These are phyloP conservation scores for Skeletonema grethae DNA, from an alignment of 108 stramenopile genomes.

Conservation along the genomic window DNA sequence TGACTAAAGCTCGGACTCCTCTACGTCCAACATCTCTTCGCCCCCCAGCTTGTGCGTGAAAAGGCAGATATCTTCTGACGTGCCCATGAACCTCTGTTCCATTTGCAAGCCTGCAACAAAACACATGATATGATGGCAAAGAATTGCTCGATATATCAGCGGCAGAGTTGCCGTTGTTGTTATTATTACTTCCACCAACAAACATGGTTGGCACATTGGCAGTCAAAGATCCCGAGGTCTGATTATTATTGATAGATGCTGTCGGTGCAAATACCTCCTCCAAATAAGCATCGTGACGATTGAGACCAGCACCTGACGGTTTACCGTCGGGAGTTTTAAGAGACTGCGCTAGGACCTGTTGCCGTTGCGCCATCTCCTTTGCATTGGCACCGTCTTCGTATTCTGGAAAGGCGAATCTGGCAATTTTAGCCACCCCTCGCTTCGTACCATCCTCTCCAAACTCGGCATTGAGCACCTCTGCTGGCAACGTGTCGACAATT, in stretches of 20 bases:
- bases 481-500: conserved; percentile 10
- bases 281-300: conserved; percentile 36
- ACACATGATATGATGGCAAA: conserved; percentile 43
- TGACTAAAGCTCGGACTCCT: conserved; percentile 39
- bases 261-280: conserved; percentile 8
- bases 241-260: not conserved
- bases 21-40: conserved; percentile 49
- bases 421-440: conserved; percentile 26
- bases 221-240: not conserved
- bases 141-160: not conserved
- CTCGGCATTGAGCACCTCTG: conserved; percentile 12
- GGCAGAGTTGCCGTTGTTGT: not conserved
- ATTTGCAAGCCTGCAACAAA: conserved; percentile 35
- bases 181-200: not conserved
- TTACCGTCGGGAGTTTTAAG: conserved; percentile 4
- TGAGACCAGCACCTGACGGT: conserved; percentile 14
- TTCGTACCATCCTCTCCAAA: conserved; percentile 18
- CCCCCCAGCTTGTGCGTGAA: conserved; percentile 3
- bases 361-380: conserved; percentile 21
- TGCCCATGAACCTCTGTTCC: conserved; percentile 44
- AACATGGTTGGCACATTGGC: not conserved
- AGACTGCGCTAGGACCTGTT: conserved; percentile 1
- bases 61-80: conserved; percentile 43
- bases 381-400: conserved; percentile 40
- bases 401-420: conserved; percentile 48